A percentile compares a stretch with the other conserved stretches of the same genome.
phyloP scores from a whole-genome alignment of 768 basidiomycete species.

The Leccinum ochraceum region DNA sequence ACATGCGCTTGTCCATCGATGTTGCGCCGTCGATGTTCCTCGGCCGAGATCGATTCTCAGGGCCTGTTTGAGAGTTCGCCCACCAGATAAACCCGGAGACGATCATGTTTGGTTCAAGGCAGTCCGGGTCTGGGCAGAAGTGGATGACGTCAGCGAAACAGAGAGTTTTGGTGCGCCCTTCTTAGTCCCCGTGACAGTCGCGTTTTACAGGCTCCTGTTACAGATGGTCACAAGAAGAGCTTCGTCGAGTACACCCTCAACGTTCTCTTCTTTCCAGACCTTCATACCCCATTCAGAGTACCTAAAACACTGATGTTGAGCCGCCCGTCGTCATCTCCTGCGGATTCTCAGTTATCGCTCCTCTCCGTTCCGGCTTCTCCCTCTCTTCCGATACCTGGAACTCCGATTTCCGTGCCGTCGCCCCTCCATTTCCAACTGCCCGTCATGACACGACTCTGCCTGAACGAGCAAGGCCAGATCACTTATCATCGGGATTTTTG shows the following conservation, averaged over 20 bases:
- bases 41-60: conserved; percentile 33
- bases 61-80: conserved; percentile 49
- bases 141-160: conserved; percentile 73
- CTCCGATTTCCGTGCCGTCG: conserved; percentile 57
- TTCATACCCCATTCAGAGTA: conserved; percentile 50
- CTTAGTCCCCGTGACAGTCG: not conserved
- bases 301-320: conserved; percentile 41
- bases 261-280: conserved; percentile 70
- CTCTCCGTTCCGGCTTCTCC: conserved; percentile 39
- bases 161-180: conserved; percentile 68
- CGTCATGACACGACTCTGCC: conserved; percentile 69
- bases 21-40: conserved; percentile 67
- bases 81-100: conserved; percentile 24
- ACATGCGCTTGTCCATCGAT: conserved; percentile 57
- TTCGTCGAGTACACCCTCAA: conserved; percentile 83
- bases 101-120: conserved; percentile 56
- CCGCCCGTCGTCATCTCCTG: conserved; percentile 34
- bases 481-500: conserved; percentile 80
- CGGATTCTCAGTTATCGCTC: conserved; percentile 28
- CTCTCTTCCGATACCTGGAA: conserved; percentile 58
- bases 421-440: conserved; percentile 75
- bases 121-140: conserved; percentile 70
- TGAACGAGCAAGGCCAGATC: conserved; percentile 82
- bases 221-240: conserved; percentile 72
- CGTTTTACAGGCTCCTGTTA: not conserved